These are phyloP conservation scores for Pseudonitzschia multistriata DNA, from an alignment of 108 stramenopile species.

Conservation along the genomic window DNA sequence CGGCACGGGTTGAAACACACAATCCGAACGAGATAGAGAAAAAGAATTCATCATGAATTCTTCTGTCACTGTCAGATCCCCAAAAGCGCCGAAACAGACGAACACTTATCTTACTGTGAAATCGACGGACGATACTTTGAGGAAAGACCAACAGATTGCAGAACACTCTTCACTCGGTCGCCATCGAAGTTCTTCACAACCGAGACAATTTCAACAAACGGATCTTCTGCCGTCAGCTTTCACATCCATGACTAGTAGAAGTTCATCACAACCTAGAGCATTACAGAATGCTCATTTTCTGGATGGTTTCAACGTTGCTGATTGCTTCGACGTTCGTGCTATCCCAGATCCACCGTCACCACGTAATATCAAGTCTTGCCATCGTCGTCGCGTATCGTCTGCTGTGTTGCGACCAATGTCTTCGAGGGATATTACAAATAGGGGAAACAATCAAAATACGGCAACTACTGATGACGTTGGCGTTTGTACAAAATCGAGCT, in stretches of 20 bases:
- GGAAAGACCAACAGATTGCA: no score
- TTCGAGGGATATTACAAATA: slow-evolving; percentile 19
- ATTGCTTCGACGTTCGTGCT: slow-evolving; percentile 28
- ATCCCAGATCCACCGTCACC: slow-evolving; percentile 46
- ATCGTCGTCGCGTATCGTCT: slow-evolving; percentile 34
- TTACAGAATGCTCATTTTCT: slow-evolving; percentile 30
- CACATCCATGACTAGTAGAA: background rate
- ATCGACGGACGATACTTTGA: no score
- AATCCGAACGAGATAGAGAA: background rate
- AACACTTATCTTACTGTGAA: no score
- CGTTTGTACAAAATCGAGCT: background rate
- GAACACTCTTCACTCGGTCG: background rate
- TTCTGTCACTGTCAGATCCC: background rate
- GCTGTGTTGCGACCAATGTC: slow-evolving; percentile 10
- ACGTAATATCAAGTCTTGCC: slow-evolving; percentile 7
- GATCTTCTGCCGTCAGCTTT: background rate
- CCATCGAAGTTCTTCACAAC: slow-evolving; percentile 11
- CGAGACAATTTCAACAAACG: background rate
- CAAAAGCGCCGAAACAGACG: background rate
- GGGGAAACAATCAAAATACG: background rate
- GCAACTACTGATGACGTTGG: background rate
- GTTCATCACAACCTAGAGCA: slow-evolving; percentile 6
- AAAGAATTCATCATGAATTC: background rate
- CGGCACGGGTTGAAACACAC: background rate
- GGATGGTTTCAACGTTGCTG: slow-evolving; percentile 36